Conservation (phyloP, 108 stramenopile genomes). For the Nitzschia putrida region DNA sequence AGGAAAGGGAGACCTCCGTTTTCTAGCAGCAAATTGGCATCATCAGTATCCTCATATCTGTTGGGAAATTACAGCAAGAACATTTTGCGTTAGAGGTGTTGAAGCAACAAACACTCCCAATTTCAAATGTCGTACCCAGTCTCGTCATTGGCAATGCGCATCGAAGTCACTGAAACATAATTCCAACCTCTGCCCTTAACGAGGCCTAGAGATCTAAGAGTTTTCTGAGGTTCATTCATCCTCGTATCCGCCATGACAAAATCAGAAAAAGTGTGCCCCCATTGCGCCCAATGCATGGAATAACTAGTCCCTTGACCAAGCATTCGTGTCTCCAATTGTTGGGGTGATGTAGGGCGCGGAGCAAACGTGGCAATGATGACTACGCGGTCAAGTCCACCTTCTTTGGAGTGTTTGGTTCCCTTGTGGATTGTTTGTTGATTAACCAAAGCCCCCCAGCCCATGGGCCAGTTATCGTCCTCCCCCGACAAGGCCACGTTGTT, state of each 20-base stretch:
- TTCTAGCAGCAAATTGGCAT: constrained; percentile 18
- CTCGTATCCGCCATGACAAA: constrained; percentile 39
- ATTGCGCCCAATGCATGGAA: constrained; percentile 53
- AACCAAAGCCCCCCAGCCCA: constrained; percentile 55
- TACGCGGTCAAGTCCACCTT: constrained; percentile 48
- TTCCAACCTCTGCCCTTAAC: constrained; percentile 59
- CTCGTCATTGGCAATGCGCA: constrained; percentile 59
- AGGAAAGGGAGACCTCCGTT: constrained; percentile 39
- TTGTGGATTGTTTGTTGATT: constrained; percentile 62
- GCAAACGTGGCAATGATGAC: constrained; percentile 64
- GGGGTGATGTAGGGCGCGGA: constrained; percentile 41
- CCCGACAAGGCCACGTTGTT: constrained; percentile 39
- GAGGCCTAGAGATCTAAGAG: constrained; percentile 45
- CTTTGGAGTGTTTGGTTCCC: constrained; percentile 50
- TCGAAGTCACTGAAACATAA: constrained; percentile 25
- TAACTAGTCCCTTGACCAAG: constrained; percentile 49
- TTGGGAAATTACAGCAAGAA: not conserved
- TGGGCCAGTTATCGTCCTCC: constrained; percentile 28
- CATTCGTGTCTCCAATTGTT: constrained; percentile 14
- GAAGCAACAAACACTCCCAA: not conserved
- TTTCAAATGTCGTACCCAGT: constrained; percentile 12
- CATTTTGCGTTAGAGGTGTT: not conserved
- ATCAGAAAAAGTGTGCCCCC: constrained; percentile 66
- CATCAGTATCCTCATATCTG: constrained; percentile 9
- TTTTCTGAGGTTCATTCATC: constrained; percentile 50